Conservation (phyloP, 2,329 filamentous ascomycete species). For the Ilyonectria sp. region DNA sequence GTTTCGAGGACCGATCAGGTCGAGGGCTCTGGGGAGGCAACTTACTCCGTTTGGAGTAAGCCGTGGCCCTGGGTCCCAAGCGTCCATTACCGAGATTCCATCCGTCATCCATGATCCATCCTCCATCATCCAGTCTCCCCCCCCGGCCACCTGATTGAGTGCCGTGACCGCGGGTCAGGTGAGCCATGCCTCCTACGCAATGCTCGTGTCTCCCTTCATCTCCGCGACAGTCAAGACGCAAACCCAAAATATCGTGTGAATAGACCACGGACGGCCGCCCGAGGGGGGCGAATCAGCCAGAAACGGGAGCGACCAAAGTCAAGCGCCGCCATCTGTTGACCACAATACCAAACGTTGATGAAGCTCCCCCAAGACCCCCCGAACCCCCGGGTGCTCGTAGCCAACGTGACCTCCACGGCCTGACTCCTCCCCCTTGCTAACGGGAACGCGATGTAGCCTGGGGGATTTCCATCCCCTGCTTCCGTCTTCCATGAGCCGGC, state of each 20-base stretch:
- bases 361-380: background rate
- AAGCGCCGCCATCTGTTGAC: slow-evolving; percentile 29
- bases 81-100: slow-evolving; percentile 7
- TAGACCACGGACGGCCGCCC: slow-evolving; percentile 3
- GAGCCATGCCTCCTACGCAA: slow-evolving; percentile 50
- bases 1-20: slow-evolving; percentile 10
- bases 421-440: background rate
- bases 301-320: slow-evolving; percentile 8
- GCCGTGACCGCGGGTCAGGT: slow-evolving; percentile 49
- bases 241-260: slow-evolving; percentile 1
- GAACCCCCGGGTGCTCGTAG: slow-evolving; percentile 24
- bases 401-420: slow-evolving; percentile 12
- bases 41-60: slow-evolving; percentile 12
- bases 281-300: background rate
- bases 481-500: slow-evolving; percentile 12
- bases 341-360: slow-evolving; percentile 3
- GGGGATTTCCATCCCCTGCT: slow-evolving; percentile 12
- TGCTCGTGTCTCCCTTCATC: slow-evolving; percentile 36
- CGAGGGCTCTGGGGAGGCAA: slow-evolving; percentile 9
- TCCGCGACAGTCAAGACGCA: background rate
- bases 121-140: slow-evolving; percentile 17
- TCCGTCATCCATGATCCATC: background rate
- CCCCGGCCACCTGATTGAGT: slow-evolving; percentile 48
- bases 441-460: slow-evolving; percentile 4
- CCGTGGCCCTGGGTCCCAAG: slow-evolving; percentile 32